These are phyloP conservation scores for Boletus vermiculosoides DNA, from an alignment of 768 basidiomycete species.

Conservation along the genomic window DNA sequence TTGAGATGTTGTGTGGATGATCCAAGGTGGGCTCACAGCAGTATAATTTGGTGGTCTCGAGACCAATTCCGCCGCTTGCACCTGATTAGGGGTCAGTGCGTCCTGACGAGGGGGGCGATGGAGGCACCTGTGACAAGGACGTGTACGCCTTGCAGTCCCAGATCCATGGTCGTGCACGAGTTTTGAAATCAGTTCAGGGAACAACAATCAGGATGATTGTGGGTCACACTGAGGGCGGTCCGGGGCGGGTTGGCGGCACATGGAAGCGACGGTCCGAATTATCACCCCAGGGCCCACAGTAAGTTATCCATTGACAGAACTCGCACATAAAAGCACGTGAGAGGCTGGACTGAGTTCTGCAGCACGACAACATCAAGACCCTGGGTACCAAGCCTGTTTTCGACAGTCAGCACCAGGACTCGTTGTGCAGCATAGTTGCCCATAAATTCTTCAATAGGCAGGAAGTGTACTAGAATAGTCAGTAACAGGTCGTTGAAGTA, in stretches of 20 bases:
- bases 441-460: too few relatives aligned
- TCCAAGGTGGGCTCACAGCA: conserved; percentile 46
- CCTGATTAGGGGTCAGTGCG: conserved; percentile 40
- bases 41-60: conserved; percentile 57
- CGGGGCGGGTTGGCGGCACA: not conserved
- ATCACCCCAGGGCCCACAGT: not conserved
- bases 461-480: too few relatives aligned
- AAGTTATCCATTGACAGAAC: too few relatives aligned
- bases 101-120: not conserved
- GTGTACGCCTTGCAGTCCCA: conserved; percentile 58
- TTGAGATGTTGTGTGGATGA: too few relatives aligned
- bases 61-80: conserved; percentile 74
- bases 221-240: not conserved
- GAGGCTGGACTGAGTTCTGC: too few relatives aligned
- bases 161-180: conserved; percentile 39
- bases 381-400: too few relatives aligned
- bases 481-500: too few relatives aligned
- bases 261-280: not conserved
- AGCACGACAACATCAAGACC: too few relatives aligned
- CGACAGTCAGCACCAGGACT: too few relatives aligned
- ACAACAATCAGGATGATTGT: not conserved
- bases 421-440: too few relatives aligned
- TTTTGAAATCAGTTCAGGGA: not conserved
- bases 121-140: conserved; percentile 60
- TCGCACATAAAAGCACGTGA: too few relatives aligned